These are phyloP conservation scores for Lunasporangiospora selenospora DNA, from an alignment of 192 early-diverging fungal species.

Conservation along the genomic window DNA sequence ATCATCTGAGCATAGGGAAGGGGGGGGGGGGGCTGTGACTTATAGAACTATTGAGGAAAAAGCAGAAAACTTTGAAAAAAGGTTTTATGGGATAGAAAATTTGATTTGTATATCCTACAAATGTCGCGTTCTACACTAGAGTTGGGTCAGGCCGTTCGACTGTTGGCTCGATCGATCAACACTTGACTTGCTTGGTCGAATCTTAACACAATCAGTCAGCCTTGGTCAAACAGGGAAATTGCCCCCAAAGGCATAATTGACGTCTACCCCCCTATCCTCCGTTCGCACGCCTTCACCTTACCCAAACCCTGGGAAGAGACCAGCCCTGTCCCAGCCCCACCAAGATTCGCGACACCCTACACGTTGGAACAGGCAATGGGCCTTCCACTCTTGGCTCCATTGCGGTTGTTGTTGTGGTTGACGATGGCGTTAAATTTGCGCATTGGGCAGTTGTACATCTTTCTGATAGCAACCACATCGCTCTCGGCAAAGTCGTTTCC, in stretches of 20 bases:
- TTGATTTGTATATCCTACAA: too few species aligned
- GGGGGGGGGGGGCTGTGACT: too few species aligned
- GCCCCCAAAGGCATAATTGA: conserved; percentile 3
- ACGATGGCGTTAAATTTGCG: conserved; percentile 2
- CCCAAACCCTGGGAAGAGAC: conserved; percentile 7
- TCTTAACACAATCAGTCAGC: not conserved
- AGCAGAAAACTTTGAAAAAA: too few species aligned
- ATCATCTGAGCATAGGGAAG: too few species aligned
- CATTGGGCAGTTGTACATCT: conserved; percentile 18
- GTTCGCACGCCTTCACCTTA: conserved; percentile 7
- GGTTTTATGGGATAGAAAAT: too few species aligned
- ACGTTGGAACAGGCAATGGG: conserved; percentile 22
- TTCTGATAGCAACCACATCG: conserved; percentile 15
- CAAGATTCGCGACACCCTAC: conserved; percentile 14
- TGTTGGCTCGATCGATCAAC: too few species aligned
- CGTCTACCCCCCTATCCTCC: conserved; percentile 8
- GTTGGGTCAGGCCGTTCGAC: too few species aligned
- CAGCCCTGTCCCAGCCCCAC: conserved; percentile 5
- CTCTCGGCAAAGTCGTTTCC: conserved; percentile 25
- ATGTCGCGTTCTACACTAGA: too few species aligned
- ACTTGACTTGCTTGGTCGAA: conserved; percentile 3
- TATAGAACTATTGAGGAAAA: too few species aligned
- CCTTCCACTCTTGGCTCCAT: conserved; percentile 3
- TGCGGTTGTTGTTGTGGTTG: conserved; percentile 21
- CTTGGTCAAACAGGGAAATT: conserved; percentile 2